Evolutionary conservation across 805 yeast genomes (phyloP).

Genomic region (Starmerella bombi): DNA sequence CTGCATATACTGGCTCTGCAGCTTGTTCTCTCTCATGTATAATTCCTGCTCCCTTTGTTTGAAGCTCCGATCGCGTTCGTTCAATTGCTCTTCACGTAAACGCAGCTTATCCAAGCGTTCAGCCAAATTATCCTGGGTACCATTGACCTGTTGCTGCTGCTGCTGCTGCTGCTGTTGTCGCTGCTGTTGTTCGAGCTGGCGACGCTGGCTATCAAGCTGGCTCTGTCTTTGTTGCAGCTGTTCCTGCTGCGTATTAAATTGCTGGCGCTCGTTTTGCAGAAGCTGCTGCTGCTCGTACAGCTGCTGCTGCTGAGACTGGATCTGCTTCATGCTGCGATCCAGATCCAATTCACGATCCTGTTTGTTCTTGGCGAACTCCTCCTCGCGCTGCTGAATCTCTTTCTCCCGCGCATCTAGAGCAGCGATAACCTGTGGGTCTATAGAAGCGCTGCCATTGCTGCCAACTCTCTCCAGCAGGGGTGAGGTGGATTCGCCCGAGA

Average conservation of each 20-base stretch:
- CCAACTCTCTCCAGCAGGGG: slow-evolving; percentile 6
- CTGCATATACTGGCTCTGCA: background rate
- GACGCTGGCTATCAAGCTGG: background rate
- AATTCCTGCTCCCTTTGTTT: slow-evolving; percentile 12
- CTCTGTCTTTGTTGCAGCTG: background rate
- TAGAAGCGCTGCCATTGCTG: background rate
- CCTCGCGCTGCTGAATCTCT: slow-evolving; percentile 8
- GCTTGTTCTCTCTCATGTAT: slow-evolving; percentile 14
- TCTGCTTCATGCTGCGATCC: slow-evolving; percentile 4
- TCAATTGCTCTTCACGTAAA: slow-evolving; percentile 10
- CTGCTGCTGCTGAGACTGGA: slow-evolving; percentile 5
- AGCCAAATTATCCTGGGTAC: slow-evolving; percentile 9
- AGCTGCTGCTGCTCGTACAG: slow-evolving; percentile 1
- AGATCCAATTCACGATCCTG: slow-evolving; percentile 1
- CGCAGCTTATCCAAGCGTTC: slow-evolving; percentile 7
- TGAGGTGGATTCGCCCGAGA: slow-evolving; percentile 6
- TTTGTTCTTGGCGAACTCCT: slow-evolving; percentile 1
- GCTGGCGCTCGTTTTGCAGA: slow-evolving; percentile 1
- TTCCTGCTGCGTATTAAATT: background rate
- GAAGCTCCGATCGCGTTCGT: slow-evolving; percentile 17
- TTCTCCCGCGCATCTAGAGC: slow-evolving; percentile 10
- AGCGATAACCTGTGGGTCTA: slow-evolving; percentile 1
- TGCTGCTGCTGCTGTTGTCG: slow-evolving; percentile 6
- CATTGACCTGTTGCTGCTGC: slow-evolving; percentile 11
- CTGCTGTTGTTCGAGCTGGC: background rate